A percentile compares a stretch with the other conserved stretches of the same genome.
These are phyloP conservation scores for Scopulariopsis brevicaulis DNA, from an alignment of 2,329 filamentous ascomycete species.

Conservation along the genomic window DNA sequence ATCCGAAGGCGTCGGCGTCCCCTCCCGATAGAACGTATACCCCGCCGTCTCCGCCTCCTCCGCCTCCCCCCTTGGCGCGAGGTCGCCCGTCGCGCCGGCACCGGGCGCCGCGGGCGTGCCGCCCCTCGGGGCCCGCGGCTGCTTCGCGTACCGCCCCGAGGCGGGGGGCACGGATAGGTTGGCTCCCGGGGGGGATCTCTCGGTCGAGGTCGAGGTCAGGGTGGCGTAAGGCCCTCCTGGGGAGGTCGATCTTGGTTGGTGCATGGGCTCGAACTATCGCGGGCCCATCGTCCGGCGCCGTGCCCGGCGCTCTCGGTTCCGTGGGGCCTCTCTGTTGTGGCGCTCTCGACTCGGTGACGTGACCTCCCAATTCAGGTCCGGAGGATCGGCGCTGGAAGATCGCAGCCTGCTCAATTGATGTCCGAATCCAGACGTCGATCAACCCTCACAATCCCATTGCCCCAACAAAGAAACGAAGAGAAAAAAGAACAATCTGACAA, in stretches of 20 bases:
- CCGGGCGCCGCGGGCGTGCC: not conserved
- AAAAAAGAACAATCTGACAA: not conserved
- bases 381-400: not conserved
- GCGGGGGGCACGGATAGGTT: not conserved
- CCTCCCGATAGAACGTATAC: slow-evolving; percentile 2
- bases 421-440: not conserved
- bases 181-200: not conserved
- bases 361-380: not conserved
- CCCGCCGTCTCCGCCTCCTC: slow-evolving; percentile 1
- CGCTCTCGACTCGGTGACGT: not conserved
- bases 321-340: not conserved
- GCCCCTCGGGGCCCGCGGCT: not conserved
- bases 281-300: not conserved
- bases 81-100: not conserved
- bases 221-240: not conserved
- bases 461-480: not conserved
- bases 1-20: slow-evolving; percentile 3
- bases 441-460: not conserved
- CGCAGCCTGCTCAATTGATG: not conserved
- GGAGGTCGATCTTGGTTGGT: not conserved
- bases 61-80: not conserved
- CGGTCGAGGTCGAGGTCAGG: not conserved
- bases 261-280: not conserved
- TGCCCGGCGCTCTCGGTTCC: not conserved
- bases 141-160: not conserved